phyloP scores from a whole-genome alignment of 129 eudicot species.

The Tagetes patula region DNA sequence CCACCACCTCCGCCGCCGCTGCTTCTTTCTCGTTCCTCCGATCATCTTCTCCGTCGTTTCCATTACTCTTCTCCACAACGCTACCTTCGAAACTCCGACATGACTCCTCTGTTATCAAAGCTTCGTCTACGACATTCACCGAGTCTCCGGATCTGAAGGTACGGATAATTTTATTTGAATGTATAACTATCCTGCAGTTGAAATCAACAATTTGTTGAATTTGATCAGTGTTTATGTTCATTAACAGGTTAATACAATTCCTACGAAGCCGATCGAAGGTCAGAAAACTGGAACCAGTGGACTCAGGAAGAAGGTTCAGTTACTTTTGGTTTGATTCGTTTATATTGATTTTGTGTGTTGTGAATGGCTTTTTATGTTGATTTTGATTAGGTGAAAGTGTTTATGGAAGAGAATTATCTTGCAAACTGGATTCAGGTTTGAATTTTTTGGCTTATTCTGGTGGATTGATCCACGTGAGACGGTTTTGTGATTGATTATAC shows the following conservation, averaged over 20 bases:
- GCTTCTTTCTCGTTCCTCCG: slow-evolving; percentile 34
- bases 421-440: slow-evolving; percentile 99
- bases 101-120: slow-evolving; percentile 29
- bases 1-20: neutral
- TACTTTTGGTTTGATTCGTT: neutral
- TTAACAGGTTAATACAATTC: slow-evolving; percentile 57
- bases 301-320: slow-evolving; percentile 76
- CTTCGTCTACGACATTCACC: slow-evolving; percentile 52
- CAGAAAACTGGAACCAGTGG: slow-evolving; percentile 99
- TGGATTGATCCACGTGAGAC: slow-evolving; percentile 11
- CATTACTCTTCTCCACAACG: slow-evolving; percentile 17
- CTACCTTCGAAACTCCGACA: slow-evolving; percentile 23
- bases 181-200: neutral
- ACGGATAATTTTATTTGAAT: neutral
- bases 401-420: slow-evolving; percentile 87
- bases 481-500: slow-evolving; percentile 15
- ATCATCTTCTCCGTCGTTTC: slow-evolving; percentile 28
- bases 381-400: slow-evolving; percentile 70
- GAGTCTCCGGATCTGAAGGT: slow-evolving; percentile 77
- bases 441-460: slow-evolving; percentile 4
- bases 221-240: neutral
- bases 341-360: neutral
- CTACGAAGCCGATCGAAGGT: slow-evolving; percentile 86
- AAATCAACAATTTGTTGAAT: neutral
- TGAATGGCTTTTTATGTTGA: slow-evolving; percentile 21